A percentile compares a stretch with the other conserved stretches of the same genome.
These are phyloP conservation scores for Epichloe glyceriae DNA, from an alignment of 2,329 filamentous ascomycete genomes.

Conservation along the genomic window DNA sequence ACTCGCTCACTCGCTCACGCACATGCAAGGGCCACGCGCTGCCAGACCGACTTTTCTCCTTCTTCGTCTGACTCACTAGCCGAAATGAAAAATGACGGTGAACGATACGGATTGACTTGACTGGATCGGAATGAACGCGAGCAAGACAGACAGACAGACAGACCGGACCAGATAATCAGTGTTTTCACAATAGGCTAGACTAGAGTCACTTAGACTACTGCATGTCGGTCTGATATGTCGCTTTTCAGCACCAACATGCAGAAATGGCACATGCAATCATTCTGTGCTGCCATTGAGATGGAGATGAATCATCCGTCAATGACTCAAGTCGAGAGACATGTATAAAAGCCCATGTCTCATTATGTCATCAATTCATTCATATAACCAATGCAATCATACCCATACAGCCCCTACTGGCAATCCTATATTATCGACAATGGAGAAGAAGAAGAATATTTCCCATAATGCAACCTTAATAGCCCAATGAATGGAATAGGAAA, in stretches of 20 bases:
- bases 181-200: no score
- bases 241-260: neutral
- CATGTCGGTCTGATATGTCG: neutral
- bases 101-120: no score
- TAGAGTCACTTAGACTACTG: neutral
- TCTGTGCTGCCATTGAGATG: no score
- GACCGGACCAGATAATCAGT: no score
- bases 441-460: neutral
- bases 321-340: neutral
- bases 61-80: no score
- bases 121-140: no score
- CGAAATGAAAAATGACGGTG: no score
- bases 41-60: no score
- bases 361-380: constrained; percentile 25
- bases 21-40: neutral
- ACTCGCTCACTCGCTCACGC: neutral
- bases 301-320: no score
- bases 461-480: neutral
- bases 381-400: constrained; percentile 22
- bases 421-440: constrained; percentile 13
- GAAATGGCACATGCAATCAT: no score
- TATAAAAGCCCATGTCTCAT: constrained; percentile 3
- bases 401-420: constrained; percentile 7
- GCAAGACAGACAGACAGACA: no score
- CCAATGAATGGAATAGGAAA: neutral